phyloP scores from a whole-genome alignment of 805 yeast genomes.

The Cyberlindnera subsufficiens region DNA sequence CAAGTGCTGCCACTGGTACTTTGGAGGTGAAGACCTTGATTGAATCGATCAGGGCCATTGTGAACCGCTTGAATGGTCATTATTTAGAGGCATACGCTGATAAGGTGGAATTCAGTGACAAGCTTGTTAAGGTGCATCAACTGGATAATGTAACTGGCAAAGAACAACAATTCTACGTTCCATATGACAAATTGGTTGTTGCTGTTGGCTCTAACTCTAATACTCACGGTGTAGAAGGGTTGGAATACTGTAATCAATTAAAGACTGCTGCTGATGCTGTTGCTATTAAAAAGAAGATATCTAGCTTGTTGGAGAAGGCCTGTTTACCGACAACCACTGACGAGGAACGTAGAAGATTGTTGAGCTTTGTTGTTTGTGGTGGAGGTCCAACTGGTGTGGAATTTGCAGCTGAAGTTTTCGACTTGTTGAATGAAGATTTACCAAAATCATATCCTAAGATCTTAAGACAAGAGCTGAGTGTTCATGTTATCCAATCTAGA shows the following conservation, averaged over 20 bases:
- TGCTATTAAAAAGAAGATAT: conserved; percentile 47
- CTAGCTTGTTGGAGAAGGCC: conserved; percentile 52
- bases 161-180: conserved; percentile 46
- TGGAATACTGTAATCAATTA: conserved; percentile 53
- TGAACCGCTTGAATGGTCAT: conserved; percentile 48
- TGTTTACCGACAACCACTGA: conserved; percentile 60
- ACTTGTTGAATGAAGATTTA: conserved; percentile 60
- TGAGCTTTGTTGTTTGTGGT: conserved; percentile 64
- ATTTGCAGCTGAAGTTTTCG: conserved; percentile 67
- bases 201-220: conserved; percentile 67
- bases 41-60: conserved; percentile 58
- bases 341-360: conserved; percentile 53
- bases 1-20: conserved; percentile 68
- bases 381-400: conserved; percentile 78
- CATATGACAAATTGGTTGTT: conserved; percentile 64
- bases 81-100: conserved; percentile 60
- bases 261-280: conserved; percentile 66
- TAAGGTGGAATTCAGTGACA: conserved; percentile 48
- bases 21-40: conserved; percentile 57
- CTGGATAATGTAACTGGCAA: conserved; percentile 36
- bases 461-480: conserved; percentile 56
- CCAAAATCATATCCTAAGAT: conserved; percentile 51
- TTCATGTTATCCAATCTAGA: conserved; percentile 65
- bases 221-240: conserved; percentile 68
- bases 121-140: conserved; percentile 50